Percentiles rank a stretch among this genome's conserved stretches.
Evolutionary conservation across 2,329 filamentous ascomycete species (phyloP).

Genomic region (Nemania bipapillata): DNA sequence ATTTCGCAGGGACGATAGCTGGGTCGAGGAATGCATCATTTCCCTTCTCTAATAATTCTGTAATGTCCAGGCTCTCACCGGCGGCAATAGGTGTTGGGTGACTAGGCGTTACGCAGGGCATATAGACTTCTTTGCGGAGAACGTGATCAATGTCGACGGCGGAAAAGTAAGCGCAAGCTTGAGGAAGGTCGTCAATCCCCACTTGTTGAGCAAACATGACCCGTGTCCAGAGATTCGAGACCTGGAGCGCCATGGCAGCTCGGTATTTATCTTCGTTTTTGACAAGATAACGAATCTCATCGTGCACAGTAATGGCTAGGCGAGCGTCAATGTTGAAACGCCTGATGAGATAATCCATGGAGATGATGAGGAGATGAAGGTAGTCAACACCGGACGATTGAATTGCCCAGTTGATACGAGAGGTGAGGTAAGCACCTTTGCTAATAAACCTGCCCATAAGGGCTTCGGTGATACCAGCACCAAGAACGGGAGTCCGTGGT

Average conservation of each 20-base stretch:
- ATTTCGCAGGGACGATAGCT: conserved; percentile 63
- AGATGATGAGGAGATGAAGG: conserved; percentile 88
- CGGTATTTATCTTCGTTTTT: conserved; percentile 86
- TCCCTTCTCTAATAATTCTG: conserved; percentile 78
- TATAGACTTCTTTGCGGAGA: conserved; percentile 96
- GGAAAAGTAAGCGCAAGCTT: conserved; percentile 94
- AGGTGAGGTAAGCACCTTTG: conserved; percentile 92
- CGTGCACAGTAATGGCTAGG: conserved; percentile 92
- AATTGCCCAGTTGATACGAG: conserved; percentile 98
- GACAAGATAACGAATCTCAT: conserved; percentile 95
- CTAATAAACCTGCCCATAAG: conserved; percentile 87
- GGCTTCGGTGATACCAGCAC: conserved; percentile 94
- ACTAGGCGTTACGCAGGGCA: conserved; percentile 94
- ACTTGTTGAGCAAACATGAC: conserved; percentile 98
- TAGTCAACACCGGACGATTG: conserved; percentile 98
- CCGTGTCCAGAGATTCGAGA: conserved; percentile 94
- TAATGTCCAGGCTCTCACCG: conserved; percentile 88
- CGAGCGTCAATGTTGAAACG: conserved; percentile 87
- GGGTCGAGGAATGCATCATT: conserved; percentile 75
- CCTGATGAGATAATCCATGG: conserved; percentile 91
- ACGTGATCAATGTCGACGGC: conserved; percentile 95
- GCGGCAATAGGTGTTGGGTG: conserved; percentile 80
- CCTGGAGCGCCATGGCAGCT: conserved; percentile 89
- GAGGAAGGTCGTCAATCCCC: conserved; percentile 92
- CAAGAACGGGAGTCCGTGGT: conserved; percentile 89